Conservation (phyloP, 345 rosid genomes). For the Euphorbia lathyris region DNA sequence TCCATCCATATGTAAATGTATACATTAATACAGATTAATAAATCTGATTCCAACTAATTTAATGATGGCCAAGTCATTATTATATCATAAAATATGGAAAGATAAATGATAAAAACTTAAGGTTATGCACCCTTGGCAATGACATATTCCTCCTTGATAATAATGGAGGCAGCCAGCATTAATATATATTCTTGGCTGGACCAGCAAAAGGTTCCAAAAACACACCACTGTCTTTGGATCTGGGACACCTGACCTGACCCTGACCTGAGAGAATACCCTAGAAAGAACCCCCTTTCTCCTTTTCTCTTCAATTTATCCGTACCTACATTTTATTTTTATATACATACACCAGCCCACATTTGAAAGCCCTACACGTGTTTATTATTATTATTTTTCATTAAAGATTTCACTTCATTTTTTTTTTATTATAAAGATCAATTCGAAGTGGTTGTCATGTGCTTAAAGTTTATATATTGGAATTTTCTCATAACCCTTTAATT, state of each 20-base stretch:
- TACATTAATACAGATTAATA: too few relatives aligned
- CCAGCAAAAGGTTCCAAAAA: neutral
- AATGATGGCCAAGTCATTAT: too few relatives aligned
- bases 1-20: too few relatives aligned
- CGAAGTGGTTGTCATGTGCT: constrained; percentile 49
- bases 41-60: too few relatives aligned
- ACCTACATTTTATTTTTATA: constrained; percentile 3
- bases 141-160: constrained; percentile 1
- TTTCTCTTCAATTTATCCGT: constrained; percentile 24
- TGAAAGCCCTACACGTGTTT: constrained; percentile 21
- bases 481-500: too few relatives aligned
- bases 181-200: neutral
- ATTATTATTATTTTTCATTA: neutral
- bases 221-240: constrained; percentile 45
- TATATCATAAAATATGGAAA: neutral
- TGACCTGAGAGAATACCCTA: constrained; percentile 26
- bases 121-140: neutral
- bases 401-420: neutral
- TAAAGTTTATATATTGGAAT: constrained; percentile 28
- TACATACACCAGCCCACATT: neutral
- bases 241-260: too few relatives aligned
- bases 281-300: neutral
- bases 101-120: neutral
- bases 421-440: neutral
- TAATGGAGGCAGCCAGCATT: neutral